These are phyloP conservation scores for Closterium sp. DNA, from an alignment of 139 green algal genomes.

Conservation along the genomic window DNA sequence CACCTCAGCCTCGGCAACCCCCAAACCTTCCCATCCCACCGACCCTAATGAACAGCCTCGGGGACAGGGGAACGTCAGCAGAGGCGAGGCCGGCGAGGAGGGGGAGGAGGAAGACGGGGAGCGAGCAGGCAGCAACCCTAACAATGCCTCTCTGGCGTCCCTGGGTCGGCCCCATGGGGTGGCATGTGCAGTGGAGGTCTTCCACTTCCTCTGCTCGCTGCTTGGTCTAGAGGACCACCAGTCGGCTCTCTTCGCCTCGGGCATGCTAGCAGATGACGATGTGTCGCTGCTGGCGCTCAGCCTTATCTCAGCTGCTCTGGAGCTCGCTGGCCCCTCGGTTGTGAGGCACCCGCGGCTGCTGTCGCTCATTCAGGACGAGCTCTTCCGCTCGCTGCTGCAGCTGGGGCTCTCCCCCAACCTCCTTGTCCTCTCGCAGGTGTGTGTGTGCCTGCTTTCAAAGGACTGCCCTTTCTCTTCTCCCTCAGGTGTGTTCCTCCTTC, in stretches of 20 bases:
- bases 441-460: neutral
- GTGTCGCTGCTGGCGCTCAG: conserved; percentile 72
- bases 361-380: conserved; percentile 66
- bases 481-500: neutral
- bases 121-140: neutral
- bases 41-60: neutral
- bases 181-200: conserved; percentile 57
- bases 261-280: conserved; percentile 41
- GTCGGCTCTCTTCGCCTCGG: neutral
- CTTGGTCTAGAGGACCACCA: conserved; percentile 42
- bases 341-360: conserved; percentile 62
- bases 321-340: conserved; percentile 35
- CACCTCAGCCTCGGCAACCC: neutral
- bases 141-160: neutral
- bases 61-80: neutral
- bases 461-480: neutral
- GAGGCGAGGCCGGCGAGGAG: neutral
- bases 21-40: neutral
- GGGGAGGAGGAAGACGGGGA: neutral
- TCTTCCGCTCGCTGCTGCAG: conserved; percentile 62
- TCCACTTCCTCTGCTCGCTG: conserved; percentile 55
- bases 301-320: conserved; percentile 69
- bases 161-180: conserved; percentile 50
- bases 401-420: conserved; percentile 53
- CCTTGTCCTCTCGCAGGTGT: conserved; percentile 58